Evolutionary conservation across 306 rosid species (phyloP), one percentile per base, ranked within the genome.

Genomic region (Crotalaria pallida): DNA sequence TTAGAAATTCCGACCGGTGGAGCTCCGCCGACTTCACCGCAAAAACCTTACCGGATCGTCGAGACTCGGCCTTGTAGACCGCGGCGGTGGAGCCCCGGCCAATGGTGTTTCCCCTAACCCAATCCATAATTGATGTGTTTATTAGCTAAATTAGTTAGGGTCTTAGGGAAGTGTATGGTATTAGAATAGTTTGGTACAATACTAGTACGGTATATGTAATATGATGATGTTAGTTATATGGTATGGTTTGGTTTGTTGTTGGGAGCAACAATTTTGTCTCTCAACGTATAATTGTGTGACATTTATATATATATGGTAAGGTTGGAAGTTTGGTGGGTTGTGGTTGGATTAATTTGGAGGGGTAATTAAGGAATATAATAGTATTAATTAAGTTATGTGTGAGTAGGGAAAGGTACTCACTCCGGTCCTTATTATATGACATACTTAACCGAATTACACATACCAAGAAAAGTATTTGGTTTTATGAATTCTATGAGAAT

Each of bases 1-100:
- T 67, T 27, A 94, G 84, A 4, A 72, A 63, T 16, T 83, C 89
- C 1, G 95, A 87, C 0, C 55, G 69, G 47, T 83, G 31, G 31
- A 91, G 84, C 79, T 84, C 82, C 1, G 73, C 73, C 0, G 97
- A 83, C 74, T 94, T 94, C 38, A 86, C 96, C 0, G 97, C 99
- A 0, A 88, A 78, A 0, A 74, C 1, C 59, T 81, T 53, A 2
- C 82, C 84, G 1, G 87, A 85, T 2, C 27, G 26, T 3, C 1
- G 21, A 36, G 68, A 60, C 12, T 51, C 67, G 0, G 89, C 98
- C 0, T 73, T 10, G 9, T 83, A 86, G 50, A 94, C 97, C 1
- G 87, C 69, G 55, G 97, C 97, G 3, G 96, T 75, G 29, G 99
- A 90, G 57, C 99, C 99, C 7, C 79, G 80, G 79, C 97, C 99